Evolutionary conservation across 2,329 filamentous ascomycete species (phyloP).

Genomic region (Drechslerella dactyloides): DNA sequence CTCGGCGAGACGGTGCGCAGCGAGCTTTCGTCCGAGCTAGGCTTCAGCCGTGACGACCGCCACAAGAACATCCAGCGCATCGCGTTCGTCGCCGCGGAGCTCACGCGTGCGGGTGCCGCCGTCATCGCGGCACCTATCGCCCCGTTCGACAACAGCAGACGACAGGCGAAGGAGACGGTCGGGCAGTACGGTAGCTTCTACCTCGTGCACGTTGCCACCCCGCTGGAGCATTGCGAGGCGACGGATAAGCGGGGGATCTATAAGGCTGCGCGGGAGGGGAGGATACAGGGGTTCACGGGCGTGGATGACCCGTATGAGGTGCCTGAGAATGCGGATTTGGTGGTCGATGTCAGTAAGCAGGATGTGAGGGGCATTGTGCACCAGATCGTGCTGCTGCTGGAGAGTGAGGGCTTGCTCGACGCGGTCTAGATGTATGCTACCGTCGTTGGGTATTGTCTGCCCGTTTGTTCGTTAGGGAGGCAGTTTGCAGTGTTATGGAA

Average conservation of each 20-base stretch:
- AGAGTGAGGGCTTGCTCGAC: conserved; percentile 86
- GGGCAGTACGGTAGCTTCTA: conserved; percentile 91
- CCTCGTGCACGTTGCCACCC: conserved; percentile 91
- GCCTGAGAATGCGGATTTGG: conserved; percentile 79
- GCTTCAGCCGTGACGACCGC: conserved; percentile 91
- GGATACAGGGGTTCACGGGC: conserved; percentile 98
- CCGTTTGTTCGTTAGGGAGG: too few relatives aligned
- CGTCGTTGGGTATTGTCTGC: too few relatives aligned
- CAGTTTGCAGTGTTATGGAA: too few relatives aligned
- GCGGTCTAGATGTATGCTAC: neutral
- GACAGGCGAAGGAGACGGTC: conserved; percentile 80
- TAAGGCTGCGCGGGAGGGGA: conserved; percentile 77
- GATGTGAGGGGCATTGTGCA: conserved; percentile 92
- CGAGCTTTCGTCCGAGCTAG: conserved; percentile 92
- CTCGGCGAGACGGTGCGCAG: conserved; percentile 93
- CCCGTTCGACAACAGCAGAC: conserved; percentile 80
- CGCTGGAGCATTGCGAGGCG: conserved; percentile 90
- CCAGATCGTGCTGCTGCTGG: conserved; percentile 91
- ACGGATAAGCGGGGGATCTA: conserved; percentile 94
- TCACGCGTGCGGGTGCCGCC: conserved; percentile 88
- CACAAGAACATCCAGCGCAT: conserved; percentile 95
- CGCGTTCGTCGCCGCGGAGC: conserved; percentile 91
- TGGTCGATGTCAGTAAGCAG: conserved; percentile 83
- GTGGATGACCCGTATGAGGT: conserved; percentile 96
- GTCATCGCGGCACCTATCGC: conserved; percentile 97